phyloP scores from a whole-genome alignment of 169 alveolate genomes.

The Fabrea salina region DNA sequence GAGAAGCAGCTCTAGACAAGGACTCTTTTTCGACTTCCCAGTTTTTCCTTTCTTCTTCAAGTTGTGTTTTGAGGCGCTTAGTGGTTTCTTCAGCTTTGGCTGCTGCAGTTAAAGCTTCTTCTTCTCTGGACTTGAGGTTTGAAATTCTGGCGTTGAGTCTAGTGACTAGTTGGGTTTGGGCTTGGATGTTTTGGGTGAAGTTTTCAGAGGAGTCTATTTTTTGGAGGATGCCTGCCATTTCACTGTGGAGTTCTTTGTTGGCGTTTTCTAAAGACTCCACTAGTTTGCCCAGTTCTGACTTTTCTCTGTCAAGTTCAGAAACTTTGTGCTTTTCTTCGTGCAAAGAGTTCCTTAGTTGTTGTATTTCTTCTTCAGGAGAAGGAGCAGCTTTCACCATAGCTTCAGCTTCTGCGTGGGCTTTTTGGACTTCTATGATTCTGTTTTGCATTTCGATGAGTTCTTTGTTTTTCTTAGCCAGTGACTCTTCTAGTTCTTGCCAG shows the following conservation, averaged over 20 bases:
- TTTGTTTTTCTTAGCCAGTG: not conserved
- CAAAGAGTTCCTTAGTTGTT: not conserved
- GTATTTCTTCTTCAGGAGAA: not conserved
- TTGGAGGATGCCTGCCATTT: not conserved
- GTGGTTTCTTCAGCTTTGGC: constrained; percentile 2
- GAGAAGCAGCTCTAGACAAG: not conserved
- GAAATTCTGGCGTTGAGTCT: not conserved
- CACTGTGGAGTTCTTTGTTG: not conserved
- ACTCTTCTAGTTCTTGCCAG: not conserved
- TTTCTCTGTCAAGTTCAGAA: not conserved
- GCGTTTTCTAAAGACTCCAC: not conserved
- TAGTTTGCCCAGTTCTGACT: not conserved
- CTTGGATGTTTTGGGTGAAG: not conserved
- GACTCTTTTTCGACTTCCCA: not conserved
- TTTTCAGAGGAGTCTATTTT: not conserved
- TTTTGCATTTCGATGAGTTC: constrained; percentile 15
- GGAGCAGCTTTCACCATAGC: not conserved
- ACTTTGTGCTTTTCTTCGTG: not conserved
- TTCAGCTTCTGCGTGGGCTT: not conserved
- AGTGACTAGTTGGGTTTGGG: constrained; percentile 23
- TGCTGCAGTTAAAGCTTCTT: not conserved
- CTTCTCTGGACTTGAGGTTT: not conserved
- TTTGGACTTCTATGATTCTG: not conserved
- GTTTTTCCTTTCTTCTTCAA: not conserved
- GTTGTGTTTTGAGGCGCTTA: not conserved